Percentiles rank a stretch among this genome's conserved stretches.
phyloP scores from a whole-genome alignment of 2,329 filamentous ascomycete species.

The Diaporthe velutina region DNA sequence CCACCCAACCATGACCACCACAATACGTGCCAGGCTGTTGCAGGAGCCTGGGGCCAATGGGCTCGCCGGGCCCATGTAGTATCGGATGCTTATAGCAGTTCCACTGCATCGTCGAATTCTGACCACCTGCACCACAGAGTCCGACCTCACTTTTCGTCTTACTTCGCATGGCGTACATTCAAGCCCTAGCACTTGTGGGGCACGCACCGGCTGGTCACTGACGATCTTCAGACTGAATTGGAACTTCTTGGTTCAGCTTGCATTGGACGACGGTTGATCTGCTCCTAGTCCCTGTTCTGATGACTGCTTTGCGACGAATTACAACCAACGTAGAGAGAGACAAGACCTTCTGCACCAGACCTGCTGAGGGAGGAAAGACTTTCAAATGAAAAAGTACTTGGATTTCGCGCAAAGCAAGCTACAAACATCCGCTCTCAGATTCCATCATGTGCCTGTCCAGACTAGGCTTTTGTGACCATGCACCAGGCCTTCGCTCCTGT shows the following conservation, averaged over 20 bases:
- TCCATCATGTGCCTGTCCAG: slow-evolving; percentile 32
- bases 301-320: background rate
- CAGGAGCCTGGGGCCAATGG: slow-evolving; percentile 19
- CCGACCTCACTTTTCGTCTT: slow-evolving; percentile 1
- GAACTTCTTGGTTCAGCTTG: slow-evolving; percentile 4
- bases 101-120: slow-evolving; percentile 26
- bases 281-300: background rate
- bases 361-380: background rate
- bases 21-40: slow-evolving; percentile 5
- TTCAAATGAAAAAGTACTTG: slow-evolving; percentile 12
- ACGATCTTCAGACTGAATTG: background rate
- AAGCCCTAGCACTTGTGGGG: background rate
- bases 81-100: slow-evolving; percentile 20
- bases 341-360: background rate
- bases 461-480: slow-evolving; percentile 25
- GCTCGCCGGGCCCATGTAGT: background rate
- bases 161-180: background rate
- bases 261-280: background rate
- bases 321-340: slow-evolving; percentile 2
- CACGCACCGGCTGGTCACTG: background rate
- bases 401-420: slow-evolving; percentile 35
- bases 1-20: slow-evolving; percentile 5
- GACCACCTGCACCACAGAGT: slow-evolving; percentile 15
- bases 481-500: background rate
- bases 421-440: slow-evolving; percentile 29